Evolutionary conservation across 2,329 filamentous ascomycete genomes (phyloP), one percentile per base, ranked within the genome.

Genomic region (Penicillium sp.): DNA sequence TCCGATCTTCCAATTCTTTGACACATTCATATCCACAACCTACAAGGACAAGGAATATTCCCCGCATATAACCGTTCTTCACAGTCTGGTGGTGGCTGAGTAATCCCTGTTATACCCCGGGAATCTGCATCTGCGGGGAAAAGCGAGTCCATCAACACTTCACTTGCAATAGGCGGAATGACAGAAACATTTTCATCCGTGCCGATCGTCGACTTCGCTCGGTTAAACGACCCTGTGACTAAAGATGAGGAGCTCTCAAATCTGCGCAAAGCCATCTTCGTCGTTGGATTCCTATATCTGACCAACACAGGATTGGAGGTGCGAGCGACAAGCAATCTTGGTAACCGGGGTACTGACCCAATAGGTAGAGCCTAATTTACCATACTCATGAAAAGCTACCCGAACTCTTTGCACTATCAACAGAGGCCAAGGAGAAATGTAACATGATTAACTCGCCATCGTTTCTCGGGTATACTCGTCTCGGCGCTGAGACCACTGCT

Each of bases 231-330:
- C 28, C 58, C 64, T 5, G 46, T 28, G 9, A 72, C 67, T 0
- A 70, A 66, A 49, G 16, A 52, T 3, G 61, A 61, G 5, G 63
- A 69, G 2, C 58, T 73, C 0, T 48, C 44, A 0, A 60, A 66
- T 22, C 55, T 73, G 6, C 68, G 67, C 22, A 56, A 72, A 17
- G 71, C 71, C 2, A 71, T 73, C 22, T 73, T 73, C 48, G 51
- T 67, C 4, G 70, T 73, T 3, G 71, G 71, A 4, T 73, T 73
- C 43, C 53, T 73, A 14, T 73, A 73, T 55, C 56, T 73, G 45
- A 69, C 60, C 5, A 72, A 73, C 45, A 71, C 69, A 4, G 71
- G 71, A 3, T 53, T 73, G 5, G 71, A 73, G 61, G 71, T 70
- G 55, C 31, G 49, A 33, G 19, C 6, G 19, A 30, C 33, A 17